Evolutionary conservation across 1,284 basidiomycete genomes (phyloP), one percentile per base, ranked within the genome.

Genomic region (Cryptococcus sp.): DNA sequence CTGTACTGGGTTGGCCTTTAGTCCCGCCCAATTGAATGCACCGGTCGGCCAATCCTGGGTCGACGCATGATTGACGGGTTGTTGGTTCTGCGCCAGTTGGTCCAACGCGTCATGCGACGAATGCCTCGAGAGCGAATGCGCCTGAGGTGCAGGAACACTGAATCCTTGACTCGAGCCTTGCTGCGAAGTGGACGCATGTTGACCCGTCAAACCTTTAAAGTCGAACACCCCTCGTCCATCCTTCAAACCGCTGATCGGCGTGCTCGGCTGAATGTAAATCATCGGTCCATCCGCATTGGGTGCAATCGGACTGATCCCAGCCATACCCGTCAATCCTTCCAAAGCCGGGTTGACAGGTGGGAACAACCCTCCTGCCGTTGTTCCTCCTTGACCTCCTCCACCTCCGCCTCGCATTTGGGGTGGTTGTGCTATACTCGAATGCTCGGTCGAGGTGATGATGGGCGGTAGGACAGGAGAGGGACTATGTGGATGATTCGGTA

Each of bases 201-300:
- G 58, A 52, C 3, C 66, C 62, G 40, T 72, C 21, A 25, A n/a
- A 7, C 25, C 38, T 21, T 37, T 43, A 32, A 43, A 43, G 28
- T 48, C 72, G 50, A 69, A 74, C 4, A 72, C 52, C 1, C 72
- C 70, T 38, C 62, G 48, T 6, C 61, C 62, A 23, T 71, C 71
- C 39, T 66, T 68, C 40, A 72, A 41, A 7, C 68, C 72, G 36
- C 66, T 70, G 39, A 72, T 73, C 1, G 73, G 73, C 10, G 73
- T 74, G 46, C 69, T 72, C 1, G 73, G 73, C 45, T 73, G 71
- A n/a, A 74, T 67, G 43, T 63, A 69, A 54, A 74, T 74, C 62
- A 69, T 69, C 5, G 72, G 73, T 2, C 71, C 71, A 45, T 71
- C 72, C 2, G 66, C 65, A 47, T 59, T 69, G 7, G 68, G 63